Base-by-base conservation (phyloP, 2,329 filamentous ascomycete species). In the Phoma sp. region DNA sequence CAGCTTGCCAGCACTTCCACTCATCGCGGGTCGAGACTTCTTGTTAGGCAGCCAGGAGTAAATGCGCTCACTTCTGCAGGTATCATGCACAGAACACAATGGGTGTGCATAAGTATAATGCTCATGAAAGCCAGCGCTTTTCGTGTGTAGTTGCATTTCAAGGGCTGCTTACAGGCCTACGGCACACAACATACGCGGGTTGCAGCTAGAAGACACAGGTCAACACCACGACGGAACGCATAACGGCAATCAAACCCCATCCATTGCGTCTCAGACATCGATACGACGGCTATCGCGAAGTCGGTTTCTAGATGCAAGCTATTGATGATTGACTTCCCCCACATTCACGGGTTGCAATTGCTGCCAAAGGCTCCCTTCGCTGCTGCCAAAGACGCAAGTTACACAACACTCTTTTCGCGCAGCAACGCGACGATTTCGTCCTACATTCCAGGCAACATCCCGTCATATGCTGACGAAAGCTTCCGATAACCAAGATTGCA, bases 101-200 rank as follows among this genome's bases (percentile, higher is more conserved):
- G 29, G 15, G 15, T 31, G 29, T 31, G 29, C 29, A 31, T 29
- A 10, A 29, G 8, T 29, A 8, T 12, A 12, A 29, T 31, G 29
- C 29, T 31, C 13, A 13, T 15, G 29, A 13, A 31, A 31, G 12
- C 29, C 29, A 31, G 12, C 29, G 29, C 21, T 51, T 51, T 47
- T 55, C 52, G 46, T 55, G 32, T 48, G 39, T 27, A 52, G 54
- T 57, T 56, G 48, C 54, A 52, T 57, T 40, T 29, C 21, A 10
- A 48, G 39, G 48, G 48, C 43, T 19, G 40, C 48, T 38, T 57
- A 48, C 54, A 43, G 29, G 54, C 43, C 43, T 46, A 51, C 40
- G 48, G 47, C 21, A 35, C 45, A 49, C 45, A n/a, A 19, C 47
- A 52, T 48, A 45, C 29, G 41, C 46, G 47, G 10, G 12, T 35